Evolutionary conservation across 768 basidiomycete species (phyloP).

Genomic region (Heimioporus sp.): DNA sequence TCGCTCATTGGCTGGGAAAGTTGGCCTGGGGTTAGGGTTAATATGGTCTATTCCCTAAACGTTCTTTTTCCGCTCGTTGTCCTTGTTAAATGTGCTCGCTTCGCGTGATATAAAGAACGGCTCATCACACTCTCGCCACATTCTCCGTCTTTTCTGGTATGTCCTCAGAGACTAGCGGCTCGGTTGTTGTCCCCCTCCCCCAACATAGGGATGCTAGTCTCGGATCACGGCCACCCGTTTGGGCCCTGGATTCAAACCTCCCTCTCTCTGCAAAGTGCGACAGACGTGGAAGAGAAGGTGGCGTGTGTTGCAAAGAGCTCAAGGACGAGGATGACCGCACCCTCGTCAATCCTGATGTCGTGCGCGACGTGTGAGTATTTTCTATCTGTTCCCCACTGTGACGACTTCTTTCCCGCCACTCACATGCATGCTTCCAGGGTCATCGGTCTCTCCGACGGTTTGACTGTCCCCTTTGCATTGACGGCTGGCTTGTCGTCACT

Average conservation of each 20-base stretch:
- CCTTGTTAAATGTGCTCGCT: neutral
- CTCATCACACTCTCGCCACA: neutral
- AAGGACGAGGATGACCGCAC: constrained; percentile 76
- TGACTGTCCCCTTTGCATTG: constrained; percentile 90
- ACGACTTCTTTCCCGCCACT: neutral
- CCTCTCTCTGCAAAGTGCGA: constrained; percentile 61
- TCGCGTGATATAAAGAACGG: constrained; percentile 7
- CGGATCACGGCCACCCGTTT: constrained; percentile 51
- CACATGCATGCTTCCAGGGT: constrained; percentile 45
- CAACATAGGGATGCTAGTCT: constrained; percentile 5
- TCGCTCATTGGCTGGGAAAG: constrained; percentile 10
- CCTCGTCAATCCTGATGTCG: constrained; percentile 81
- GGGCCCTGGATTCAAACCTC: constrained; percentile 53
- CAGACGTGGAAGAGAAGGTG: constrained; percentile 49
- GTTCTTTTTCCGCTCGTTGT: no score
- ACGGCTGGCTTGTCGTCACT: constrained; percentile 87
- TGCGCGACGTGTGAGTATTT: constrained; percentile 74
- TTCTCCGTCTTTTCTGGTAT: constrained; percentile 9
- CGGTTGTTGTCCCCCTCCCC: constrained; percentile 22
- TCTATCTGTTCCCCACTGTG: neutral
- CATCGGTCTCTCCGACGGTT: constrained; percentile 87
- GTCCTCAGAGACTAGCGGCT: constrained; percentile 14
- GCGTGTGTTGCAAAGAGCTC: constrained; percentile 87
- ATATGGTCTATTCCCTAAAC: neutral
- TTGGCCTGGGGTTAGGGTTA: constrained; percentile 12